Percentiles rank a stretch among this genome's conserved stretches.
phyloP scores from a whole-genome alignment of 768 basidiomycete species.

The Kwoniella heveanensis region DNA sequence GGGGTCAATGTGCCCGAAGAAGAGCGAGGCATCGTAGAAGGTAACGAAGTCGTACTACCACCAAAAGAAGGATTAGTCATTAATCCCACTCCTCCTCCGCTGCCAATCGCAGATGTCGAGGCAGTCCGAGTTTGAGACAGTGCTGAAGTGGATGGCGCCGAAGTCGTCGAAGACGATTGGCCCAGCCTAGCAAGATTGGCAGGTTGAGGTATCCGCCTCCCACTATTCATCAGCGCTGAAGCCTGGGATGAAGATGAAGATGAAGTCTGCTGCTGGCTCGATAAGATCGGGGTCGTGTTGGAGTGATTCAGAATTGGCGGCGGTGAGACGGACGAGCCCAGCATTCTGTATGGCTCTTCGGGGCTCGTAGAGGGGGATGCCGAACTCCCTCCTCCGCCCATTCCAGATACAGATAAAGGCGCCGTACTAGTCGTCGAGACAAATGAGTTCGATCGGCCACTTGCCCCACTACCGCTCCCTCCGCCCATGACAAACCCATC shows the following conservation, averaged over 20 bases:
- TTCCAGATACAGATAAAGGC: not conserved
- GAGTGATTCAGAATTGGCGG: conserved; percentile 28
- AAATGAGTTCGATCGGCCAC: conserved; percentile 18
- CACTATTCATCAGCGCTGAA: not conserved
- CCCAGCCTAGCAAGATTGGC: conserved; percentile 41
- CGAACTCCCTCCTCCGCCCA: not conserved
- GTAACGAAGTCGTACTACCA: conserved; percentile 12
- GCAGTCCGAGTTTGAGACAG: not conserved
- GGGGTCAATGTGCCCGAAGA: conserved; percentile 6
- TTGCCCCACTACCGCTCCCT: conserved; percentile 8
- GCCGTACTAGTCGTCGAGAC: conserved; percentile 6
- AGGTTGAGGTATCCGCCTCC: conserved; percentile 38
- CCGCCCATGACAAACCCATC: conserved; percentile 12
- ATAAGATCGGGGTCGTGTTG: conserved; percentile 27
- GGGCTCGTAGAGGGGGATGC: conserved; percentile 11
- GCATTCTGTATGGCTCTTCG: not conserved
- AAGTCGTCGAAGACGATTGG: conserved; percentile 5
- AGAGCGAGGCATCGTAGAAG: conserved; percentile 14
- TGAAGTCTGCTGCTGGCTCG: not conserved
- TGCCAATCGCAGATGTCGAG: not conserved
- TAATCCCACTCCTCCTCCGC: not conserved
- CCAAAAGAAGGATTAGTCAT: not conserved
- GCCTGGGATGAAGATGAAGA: not conserved
- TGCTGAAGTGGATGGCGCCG: conserved; percentile 17
- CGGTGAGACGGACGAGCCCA: conserved; percentile 6